These are phyloP conservation scores for Dipodascus geniculatus DNA, from an alignment of 805 yeast species.

Conservation along the genomic window DNA sequence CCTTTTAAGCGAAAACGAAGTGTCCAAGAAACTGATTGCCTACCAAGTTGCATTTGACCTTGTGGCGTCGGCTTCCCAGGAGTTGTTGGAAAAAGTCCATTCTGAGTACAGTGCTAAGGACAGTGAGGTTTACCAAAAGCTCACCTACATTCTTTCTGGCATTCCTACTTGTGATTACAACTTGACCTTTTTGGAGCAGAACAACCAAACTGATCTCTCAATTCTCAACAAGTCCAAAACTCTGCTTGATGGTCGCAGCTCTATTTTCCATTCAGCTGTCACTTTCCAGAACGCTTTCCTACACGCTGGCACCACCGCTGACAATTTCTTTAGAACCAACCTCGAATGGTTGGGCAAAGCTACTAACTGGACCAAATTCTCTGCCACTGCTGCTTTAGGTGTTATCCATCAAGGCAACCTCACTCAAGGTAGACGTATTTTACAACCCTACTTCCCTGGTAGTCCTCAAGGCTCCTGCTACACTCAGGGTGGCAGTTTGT, in stretches of 20 bases:
- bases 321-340: slow-evolving; percentile 79
- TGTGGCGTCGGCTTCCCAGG: slow-evolving; percentile 85
- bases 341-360: slow-evolving; percentile 96
- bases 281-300: slow-evolving; percentile 89
- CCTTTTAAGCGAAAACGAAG: slow-evolving; percentile 35
- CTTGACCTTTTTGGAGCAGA: slow-evolving; percentile 74
- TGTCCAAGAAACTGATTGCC: slow-evolving; percentile 45
- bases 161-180: slow-evolving; percentile 89
- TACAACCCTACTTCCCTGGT: slow-evolving; percentile 88
- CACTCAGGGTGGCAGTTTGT: slow-evolving; percentile 91
- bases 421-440: slow-evolving; percentile 75
- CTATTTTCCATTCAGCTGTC: slow-evolving; percentile 91
- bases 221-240: slow-evolving; percentile 74
- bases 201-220: slow-evolving; percentile 76
- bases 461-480: slow-evolving; percentile 62
- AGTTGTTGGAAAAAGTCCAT: slow-evolving; percentile 48
- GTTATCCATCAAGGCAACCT: slow-evolving; percentile 93
- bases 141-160: slow-evolving; percentile 71
- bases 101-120: slow-evolving; percentile 21
- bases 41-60: slow-evolving; percentile 93
- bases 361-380: slow-evolving; percentile 95
- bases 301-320: slow-evolving; percentile 95
- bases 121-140: slow-evolving; percentile 26
- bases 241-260: slow-evolving; percentile 78
- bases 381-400: slow-evolving; percentile 96